These are phyloP conservation scores for Fusarium pseudonygamai DNA, from an alignment of 2,329 filamentous ascomycete genomes.

Conservation along the genomic window DNA sequence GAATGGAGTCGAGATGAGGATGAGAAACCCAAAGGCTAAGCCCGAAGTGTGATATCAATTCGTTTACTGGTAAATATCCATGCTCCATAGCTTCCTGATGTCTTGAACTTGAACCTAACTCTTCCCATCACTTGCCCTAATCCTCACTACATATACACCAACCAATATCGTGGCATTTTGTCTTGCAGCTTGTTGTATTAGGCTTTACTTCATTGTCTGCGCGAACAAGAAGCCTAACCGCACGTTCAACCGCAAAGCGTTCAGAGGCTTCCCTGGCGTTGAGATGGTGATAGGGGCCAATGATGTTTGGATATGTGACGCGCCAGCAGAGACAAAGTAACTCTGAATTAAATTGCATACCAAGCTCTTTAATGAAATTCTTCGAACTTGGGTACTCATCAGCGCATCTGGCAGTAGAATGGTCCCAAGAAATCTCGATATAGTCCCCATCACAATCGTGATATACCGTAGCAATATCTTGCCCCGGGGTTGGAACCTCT, in stretches of 20 bases:
- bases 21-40: not conserved
- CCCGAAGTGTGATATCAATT: not conserved
- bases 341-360: not conserved
- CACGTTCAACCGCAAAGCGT: not conserved
- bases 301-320: fast-evolving
- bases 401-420: too few relatives aligned
- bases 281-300: too few relatives aligned
- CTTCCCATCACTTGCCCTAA: not conserved
- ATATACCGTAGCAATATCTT: not conserved
- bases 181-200: not conserved
- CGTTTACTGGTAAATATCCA: too few relatives aligned
- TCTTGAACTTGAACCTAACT: too few relatives aligned
- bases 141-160: not conserved
- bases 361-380: not conserved
- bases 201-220: not conserved
- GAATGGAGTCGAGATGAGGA: not conserved
- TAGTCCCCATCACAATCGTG: conserved; percentile 1
- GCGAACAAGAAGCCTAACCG: not conserved
- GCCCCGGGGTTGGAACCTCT: not conserved
- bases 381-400: not conserved
- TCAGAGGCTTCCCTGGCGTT: not conserved
- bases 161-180: not conserved
- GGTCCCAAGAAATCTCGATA: not conserved
- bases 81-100: not conserved
- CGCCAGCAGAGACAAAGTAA: too few relatives aligned